These are phyloP conservation scores for Brettanomyces anomalus DNA, from an alignment of 805 yeast genomes.

Conservation along the genomic window DNA sequence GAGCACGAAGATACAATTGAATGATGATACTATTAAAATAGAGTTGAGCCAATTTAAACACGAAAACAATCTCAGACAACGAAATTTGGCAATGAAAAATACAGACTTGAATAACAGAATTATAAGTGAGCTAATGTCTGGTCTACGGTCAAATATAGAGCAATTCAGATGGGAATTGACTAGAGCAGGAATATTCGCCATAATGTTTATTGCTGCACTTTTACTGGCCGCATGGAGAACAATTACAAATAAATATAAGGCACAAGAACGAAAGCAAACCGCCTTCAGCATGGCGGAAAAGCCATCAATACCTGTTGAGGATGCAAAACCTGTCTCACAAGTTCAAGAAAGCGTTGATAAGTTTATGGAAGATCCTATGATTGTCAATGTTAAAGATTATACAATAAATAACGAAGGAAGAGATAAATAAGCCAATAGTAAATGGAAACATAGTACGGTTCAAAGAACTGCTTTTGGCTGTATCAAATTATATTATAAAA, in stretches of 20 bases:
- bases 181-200: constrained; percentile 75
- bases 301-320: no score
- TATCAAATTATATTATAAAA: no score
- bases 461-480: no score
- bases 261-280: not conserved
- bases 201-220: constrained; percentile 54
- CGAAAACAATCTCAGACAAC: constrained; percentile 70
- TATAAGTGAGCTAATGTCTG: constrained; percentile 71
- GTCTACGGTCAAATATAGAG: constrained; percentile 80
- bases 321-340: constrained; percentile 39
- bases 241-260: constrained; percentile 24
- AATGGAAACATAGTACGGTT: no score
- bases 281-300: no score
- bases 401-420: no score
- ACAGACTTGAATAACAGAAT: constrained; percentile 83
- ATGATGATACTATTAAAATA: constrained; percentile 67
- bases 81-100: constrained; percentile 55
- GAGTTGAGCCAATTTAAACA: constrained; percentile 80
- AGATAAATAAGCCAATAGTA: no score
- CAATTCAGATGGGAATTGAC: constrained; percentile 89
- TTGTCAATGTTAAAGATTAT: no score
- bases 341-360: constrained; percentile 29
- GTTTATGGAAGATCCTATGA: no score
- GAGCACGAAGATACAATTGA: constrained; percentile 42
- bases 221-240: constrained; percentile 45